These are phyloP conservation scores for Nitzschia palea DNA, from an alignment of 108 stramenopile species.

Conservation along the genomic window DNA sequence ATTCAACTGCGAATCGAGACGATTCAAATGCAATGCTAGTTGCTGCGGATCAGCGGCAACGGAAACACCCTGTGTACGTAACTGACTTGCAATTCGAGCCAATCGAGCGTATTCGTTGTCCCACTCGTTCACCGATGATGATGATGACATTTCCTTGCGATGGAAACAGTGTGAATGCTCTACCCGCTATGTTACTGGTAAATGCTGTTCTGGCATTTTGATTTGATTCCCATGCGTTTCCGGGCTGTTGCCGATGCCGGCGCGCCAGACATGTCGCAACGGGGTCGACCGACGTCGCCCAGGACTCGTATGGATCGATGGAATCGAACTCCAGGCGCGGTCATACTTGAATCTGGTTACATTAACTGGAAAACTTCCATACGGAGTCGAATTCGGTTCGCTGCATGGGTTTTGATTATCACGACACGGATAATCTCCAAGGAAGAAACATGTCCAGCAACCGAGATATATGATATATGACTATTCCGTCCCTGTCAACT, in stretches of 20 bases:
- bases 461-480: too few species aligned
- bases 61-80: constrained; percentile 39
- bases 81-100: constrained; percentile 76
- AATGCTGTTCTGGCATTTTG: not conserved
- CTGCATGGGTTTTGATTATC: too few species aligned
- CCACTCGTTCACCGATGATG: constrained; percentile 54
- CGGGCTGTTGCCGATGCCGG: not conserved
- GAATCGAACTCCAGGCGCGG: too few species aligned
- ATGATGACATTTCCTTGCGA: constrained; percentile 22
- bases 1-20: constrained; percentile 31
- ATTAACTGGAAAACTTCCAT: too few species aligned
- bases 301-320: not conserved
- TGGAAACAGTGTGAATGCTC: too few species aligned
- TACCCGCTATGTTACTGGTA: not conserved
- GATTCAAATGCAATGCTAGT: constrained; percentile 31
- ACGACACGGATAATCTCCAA: too few species aligned
- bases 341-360: too few species aligned
- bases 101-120: constrained; percentile 88
- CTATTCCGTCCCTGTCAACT: too few species aligned
- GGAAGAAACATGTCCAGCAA: too few species aligned
- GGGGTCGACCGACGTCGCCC: not conserved
- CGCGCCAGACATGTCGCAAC: not conserved
- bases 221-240: not conserved
- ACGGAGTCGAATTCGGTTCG: too few species aligned
- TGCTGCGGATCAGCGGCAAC: constrained; percentile 14